These are phyloP conservation scores for Spencermartinsiella ligniputridi DNA, from an alignment of 1,139 yeast species.

Conservation along the genomic window DNA sequence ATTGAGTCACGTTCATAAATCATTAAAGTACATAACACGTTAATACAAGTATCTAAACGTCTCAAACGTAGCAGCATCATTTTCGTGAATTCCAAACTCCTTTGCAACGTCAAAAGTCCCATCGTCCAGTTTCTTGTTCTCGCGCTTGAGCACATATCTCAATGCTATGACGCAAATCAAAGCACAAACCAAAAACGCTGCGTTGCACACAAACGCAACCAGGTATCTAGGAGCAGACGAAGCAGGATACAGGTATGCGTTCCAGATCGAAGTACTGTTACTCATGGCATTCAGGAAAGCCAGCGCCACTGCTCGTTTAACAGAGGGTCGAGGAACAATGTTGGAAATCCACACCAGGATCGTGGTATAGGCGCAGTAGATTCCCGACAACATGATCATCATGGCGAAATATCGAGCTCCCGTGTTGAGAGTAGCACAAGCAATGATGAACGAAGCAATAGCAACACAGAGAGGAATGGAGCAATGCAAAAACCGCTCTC, in stretches of 20 bases:
- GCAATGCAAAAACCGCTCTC: conserved; percentile 52
- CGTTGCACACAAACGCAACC: conserved; percentile 14
- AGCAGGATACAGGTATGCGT: conserved; percentile 14
- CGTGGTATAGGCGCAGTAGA: conserved; percentile 55
- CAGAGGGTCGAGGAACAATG: conserved; percentile 47
- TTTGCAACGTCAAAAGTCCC: conserved; percentile 11
- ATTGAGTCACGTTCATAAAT: too few species aligned
- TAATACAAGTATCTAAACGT: conserved; percentile 6
- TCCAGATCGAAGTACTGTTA: conserved; percentile 17
- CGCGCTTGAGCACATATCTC: conserved; percentile 6
- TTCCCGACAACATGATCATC: conserved; percentile 54
- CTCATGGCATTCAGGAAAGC: conserved; percentile 19
- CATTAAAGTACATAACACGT: neutral
- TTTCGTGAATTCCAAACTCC: conserved; percentile 13
- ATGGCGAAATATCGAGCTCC: conserved; percentile 60
- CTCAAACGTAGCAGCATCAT: conserved; percentile 5
- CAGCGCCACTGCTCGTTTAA: conserved; percentile 43
- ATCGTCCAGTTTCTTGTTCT: conserved; percentile 13
- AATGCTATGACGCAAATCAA: conserved; percentile 7
- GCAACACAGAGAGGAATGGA: conserved; percentile 39
- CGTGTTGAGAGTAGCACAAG: conserved; percentile 49
- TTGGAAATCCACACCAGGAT: conserved; percentile 56
- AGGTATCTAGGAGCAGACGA: conserved; percentile 14
- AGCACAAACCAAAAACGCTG: conserved; percentile 12
- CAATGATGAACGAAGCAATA: conserved; percentile 48